Percentiles rank a stretch among this genome's conserved stretches.
Evolutionary conservation across 192 early-diverging fungal species (phyloP).

Genomic region (Backusella circina): DNA sequence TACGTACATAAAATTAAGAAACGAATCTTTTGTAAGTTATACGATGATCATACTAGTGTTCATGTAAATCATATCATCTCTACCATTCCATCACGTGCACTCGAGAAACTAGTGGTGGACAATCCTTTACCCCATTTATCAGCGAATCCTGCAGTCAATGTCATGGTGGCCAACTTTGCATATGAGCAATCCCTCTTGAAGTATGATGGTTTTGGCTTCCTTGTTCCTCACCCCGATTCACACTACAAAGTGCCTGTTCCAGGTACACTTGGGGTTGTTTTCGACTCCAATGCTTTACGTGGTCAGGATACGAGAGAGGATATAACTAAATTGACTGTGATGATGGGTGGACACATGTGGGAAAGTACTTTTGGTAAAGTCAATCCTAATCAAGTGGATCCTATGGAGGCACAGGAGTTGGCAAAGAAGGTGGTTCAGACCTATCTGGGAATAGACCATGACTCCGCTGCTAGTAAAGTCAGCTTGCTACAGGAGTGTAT

Average conservation of each 20-base stretch:
- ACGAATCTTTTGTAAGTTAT: background rate
- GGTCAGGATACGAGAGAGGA: conserved; percentile 51
- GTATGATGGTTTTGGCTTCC: conserved; percentile 87
- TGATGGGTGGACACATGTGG: conserved; percentile 89
- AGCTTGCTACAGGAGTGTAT: conserved; percentile 75
- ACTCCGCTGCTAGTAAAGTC: conserved; percentile 47
- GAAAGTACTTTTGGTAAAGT: conserved; percentile 44
- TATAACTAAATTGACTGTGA: conserved; percentile 70
- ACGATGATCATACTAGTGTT: background rate
- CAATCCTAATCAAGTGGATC: background rate
- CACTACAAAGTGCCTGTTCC: conserved; percentile 13
- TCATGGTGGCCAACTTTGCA: conserved; percentile 83
- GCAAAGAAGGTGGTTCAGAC: conserved; percentile 57
- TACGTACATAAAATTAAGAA: conserved; percentile 31
- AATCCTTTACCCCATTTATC: conserved; percentile 42
- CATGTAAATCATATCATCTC: conserved; percentile 63
- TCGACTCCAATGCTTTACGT: conserved; percentile 81
- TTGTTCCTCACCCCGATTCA: conserved; percentile 65
- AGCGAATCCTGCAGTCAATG: conserved; percentile 66
- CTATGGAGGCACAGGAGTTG: conserved; percentile 30
- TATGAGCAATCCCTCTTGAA: conserved; percentile 45
- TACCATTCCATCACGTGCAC: conserved; percentile 55
- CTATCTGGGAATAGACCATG: conserved; percentile 54
- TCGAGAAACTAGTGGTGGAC: conserved; percentile 43
- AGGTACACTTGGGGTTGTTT: conserved; percentile 75